Base-by-base conservation (phyloP, 345 rosid species). In the Psidium friedrichsthalianum region DNA sequence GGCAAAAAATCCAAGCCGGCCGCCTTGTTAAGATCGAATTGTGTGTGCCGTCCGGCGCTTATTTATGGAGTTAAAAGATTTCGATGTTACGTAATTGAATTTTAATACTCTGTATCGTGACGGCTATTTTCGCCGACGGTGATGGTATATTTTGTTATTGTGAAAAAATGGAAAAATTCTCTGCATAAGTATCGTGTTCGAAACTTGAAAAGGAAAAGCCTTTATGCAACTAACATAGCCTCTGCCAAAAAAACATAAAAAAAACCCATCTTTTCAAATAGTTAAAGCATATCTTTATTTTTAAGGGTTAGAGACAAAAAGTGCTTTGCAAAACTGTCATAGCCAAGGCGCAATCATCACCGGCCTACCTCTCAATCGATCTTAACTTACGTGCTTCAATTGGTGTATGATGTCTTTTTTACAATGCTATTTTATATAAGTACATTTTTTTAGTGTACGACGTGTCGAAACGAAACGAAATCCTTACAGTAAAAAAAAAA, bases 101-200 rank as follows among this genome's bases (percentile, higher is more conserved):
- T 6, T 4, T 32, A 8, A 36, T 0, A 22, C 24, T 69, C 2
- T 36, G 4, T 18, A 22, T 18, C 11, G 6, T 5, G 6, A 2
- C 0, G 0, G 10, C 4, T 2, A 5, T 15, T 15, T 1, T 0
- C 0, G 5, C 40, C 5, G 40, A 61, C 21, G 29, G 3, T 15
- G 74, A 61, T 29, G 21, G 5, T 27, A 6, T 15, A 36, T 27
- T 59, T 27, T 59, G 40, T 27, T 29, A 61, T 0, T 14, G 42
- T 8, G 11, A 7, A 32, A 64, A 16, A 8, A 2, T 61, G 16
- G 2, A 42, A 4, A 42, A 32, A 15, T 7, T 15, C 18, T 16
- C 11, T 2, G 9, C 3, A 1, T 64, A 21, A 1, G 6, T 32
- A 32, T 32, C 12, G 2, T 10, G 8, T 32, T 69, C 24, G 13